Evolutionary conservation across 768 basidiomycete species (phyloP).

Genomic region (Boletus fagicola): DNA sequence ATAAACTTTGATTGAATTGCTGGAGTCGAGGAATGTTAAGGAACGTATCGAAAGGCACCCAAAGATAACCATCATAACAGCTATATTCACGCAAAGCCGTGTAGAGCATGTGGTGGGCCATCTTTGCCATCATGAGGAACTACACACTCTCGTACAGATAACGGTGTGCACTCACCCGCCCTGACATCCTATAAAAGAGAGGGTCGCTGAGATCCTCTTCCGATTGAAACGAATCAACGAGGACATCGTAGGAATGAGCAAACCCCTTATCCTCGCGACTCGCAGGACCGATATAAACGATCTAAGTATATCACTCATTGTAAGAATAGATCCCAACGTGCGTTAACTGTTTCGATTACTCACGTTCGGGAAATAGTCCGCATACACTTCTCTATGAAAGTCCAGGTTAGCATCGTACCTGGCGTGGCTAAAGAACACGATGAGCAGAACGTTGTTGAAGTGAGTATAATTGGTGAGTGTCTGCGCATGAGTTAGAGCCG

Average conservation of each 20-base stretch:
- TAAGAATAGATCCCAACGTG: background rate
- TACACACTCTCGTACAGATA: background rate
- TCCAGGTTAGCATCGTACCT: constrained; percentile 48
- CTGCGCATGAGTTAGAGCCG: constrained; percentile 17
- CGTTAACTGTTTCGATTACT: constrained; percentile 8
- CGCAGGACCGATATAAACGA: constrained; percentile 48
- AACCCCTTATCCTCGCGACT: constrained; percentile 48
- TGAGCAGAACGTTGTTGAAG: constrained; percentile 43
- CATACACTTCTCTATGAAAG: constrained; percentile 45
- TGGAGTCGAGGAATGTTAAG: constrained; percentile 49
- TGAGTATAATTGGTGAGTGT: constrained; percentile 30
- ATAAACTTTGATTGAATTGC: constrained; percentile 42
- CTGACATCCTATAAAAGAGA: constrained; percentile 41
- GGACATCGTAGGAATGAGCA: constrained; percentile 47
- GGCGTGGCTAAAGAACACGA: constrained; percentile 52
- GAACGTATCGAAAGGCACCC: constrained; percentile 52
- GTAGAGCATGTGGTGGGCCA: constrained; percentile 56
- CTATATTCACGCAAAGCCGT: constrained; percentile 42
- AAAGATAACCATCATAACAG: constrained; percentile 52
- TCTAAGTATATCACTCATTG: constrained; percentile 28
- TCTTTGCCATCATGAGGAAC: constrained; percentile 21
- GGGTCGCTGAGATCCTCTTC: constrained; percentile 41
- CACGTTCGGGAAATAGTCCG: constrained; percentile 50
- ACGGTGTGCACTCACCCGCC: constrained; percentile 35
- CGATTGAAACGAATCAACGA: constrained; percentile 47